These are phyloP conservation scores for Saprolegnia diclina DNA, from an alignment of 352 stramenopile species.

Conservation along the genomic window DNA sequence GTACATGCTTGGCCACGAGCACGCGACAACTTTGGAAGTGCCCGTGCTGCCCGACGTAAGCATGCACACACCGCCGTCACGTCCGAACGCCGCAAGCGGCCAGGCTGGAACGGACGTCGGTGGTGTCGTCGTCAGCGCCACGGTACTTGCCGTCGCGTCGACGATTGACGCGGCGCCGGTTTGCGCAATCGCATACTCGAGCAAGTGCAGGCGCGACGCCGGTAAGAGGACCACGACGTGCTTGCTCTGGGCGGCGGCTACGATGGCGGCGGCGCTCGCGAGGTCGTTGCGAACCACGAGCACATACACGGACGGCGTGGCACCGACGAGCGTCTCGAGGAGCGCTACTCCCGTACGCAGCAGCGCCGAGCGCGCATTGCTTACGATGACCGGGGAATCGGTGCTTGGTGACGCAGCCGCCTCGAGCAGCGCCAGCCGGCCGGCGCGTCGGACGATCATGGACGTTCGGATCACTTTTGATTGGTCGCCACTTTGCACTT, in stretches of 20 bases:
- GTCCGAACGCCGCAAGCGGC: neutral
- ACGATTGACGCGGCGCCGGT: conserved; percentile 7
- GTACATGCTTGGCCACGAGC: conserved; percentile 67
- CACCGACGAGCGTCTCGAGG: neutral
- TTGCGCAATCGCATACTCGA: conserved; percentile 2
- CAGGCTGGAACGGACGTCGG: neutral
- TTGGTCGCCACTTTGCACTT: neutral
- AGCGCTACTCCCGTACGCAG: neutral
- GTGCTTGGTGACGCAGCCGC: neutral
- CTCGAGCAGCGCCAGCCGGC: neutral
- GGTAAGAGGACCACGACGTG: conserved; percentile 11
- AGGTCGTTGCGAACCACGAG: conserved; percentile 11
- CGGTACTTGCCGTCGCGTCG: neutral
- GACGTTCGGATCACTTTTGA: neutral
- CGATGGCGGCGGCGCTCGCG: conserved; percentile 7
- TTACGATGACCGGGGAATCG: neutral
- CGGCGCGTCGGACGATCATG: conserved; percentile 16
- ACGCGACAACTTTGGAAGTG: conserved; percentile 67
- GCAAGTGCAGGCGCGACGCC: neutral
- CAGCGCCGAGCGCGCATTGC: neutral
- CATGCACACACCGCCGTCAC: conserved; percentile 51
- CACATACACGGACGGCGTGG: neutral
- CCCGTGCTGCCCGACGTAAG: conserved; percentile 80
- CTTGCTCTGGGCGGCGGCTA: neutral
- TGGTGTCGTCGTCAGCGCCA: neutral